Evolutionary conservation across 2,329 filamentous ascomycete species (phyloP).

Genomic region (Aspergillus sp.): DNA sequence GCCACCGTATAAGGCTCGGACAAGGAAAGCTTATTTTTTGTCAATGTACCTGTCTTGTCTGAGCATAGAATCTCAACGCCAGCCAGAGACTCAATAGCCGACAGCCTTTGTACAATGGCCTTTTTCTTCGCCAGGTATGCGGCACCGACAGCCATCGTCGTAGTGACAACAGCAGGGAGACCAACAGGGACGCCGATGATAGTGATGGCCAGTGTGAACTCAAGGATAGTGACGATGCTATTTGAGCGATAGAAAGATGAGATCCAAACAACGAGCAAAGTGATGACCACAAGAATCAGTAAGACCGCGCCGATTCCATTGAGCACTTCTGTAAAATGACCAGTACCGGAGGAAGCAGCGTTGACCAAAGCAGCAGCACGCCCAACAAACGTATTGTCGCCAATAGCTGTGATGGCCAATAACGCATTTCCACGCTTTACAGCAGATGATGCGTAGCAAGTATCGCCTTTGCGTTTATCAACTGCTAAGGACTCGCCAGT

Average conservation of each 20-base stretch:
- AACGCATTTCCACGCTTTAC: slow-evolving; percentile 89
- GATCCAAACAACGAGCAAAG: slow-evolving; percentile 78
- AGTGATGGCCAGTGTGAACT: slow-evolving; percentile 82
- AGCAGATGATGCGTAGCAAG: slow-evolving; percentile 78
- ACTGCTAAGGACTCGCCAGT: slow-evolving; percentile 89
- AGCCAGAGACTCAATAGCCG: slow-evolving; percentile 84
- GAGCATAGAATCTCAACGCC: slow-evolving; percentile 93
- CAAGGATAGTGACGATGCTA: slow-evolving; percentile 69
- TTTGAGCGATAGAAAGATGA: slow-evolving; percentile 86
- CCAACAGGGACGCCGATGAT: slow-evolving; percentile 90
- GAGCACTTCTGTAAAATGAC: slow-evolving; percentile 88
- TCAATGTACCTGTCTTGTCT: slow-evolving; percentile 89
- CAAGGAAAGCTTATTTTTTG: slow-evolving; percentile 89
- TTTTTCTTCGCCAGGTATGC: slow-evolving; percentile 88
- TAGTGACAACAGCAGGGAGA: slow-evolving; percentile 89
- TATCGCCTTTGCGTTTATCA: slow-evolving; percentile 78
- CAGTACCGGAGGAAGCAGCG: slow-evolving; percentile 65
- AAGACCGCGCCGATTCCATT: slow-evolving; percentile 81
- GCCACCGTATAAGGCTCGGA: slow-evolving; percentile 77
- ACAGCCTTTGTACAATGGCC: slow-evolving; percentile 89
- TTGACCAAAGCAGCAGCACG: slow-evolving; percentile 82
- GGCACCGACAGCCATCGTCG: slow-evolving; percentile 90
- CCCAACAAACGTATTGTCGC: slow-evolving; percentile 87
- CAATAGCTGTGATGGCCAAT: slow-evolving; percentile 75
- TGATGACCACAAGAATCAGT: slow-evolving; percentile 74